A percentile compares a stretch with the other conserved stretches of the same genome.
Conservation (phyloP, 2,329 filamentous ascomycete genomes). For the Aspergillus pseudoglaucus region DNA sequence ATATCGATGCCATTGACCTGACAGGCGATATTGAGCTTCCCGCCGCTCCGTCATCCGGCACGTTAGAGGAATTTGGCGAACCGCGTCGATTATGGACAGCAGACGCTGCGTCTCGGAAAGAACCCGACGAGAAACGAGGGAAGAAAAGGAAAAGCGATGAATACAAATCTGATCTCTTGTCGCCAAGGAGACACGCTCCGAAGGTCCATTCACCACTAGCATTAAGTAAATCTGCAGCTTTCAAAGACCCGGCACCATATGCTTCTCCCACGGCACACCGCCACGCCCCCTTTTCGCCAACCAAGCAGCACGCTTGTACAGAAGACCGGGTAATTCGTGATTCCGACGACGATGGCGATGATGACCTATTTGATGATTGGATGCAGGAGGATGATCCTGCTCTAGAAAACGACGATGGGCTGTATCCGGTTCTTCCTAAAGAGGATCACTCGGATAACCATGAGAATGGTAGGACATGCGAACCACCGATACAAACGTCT, state of each 20-base stretch:
- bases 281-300: conserved; percentile 3
- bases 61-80: conserved; percentile 36
- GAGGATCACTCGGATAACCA: conserved; percentile 9
- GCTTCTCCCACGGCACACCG: conserved; percentile 3
- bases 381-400: conserved; percentile 14
- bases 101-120: conserved; percentile 33
- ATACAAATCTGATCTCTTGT: conserved; percentile 33
- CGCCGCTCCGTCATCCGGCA: conserved; percentile 30
- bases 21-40: conserved; percentile 33
- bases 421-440: conserved; percentile 27
- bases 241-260: background rate
- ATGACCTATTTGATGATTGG: conserved; percentile 22
- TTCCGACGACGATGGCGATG: conserved; percentile 28
- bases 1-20: conserved; percentile 42
- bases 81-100: conserved; percentile 39
- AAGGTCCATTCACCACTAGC: conserved; percentile 18
- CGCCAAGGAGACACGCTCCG: conserved; percentile 22
- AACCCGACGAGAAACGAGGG: conserved; percentile 32
- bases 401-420: conserved; percentile 15
- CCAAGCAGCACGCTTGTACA: conserved; percentile 6
- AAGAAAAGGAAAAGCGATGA: conserved; percentile 47
- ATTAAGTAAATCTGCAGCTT: conserved; percentile 2
- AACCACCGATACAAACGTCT: background rate
- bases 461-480: conserved; percentile 1
- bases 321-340: conserved; percentile 24